Evolutionary conservation across 2,329 filamentous ascomycete species (phyloP), one percentile per base, ranked within the genome.

Genomic region (Amauroascus verrucosus): DNA sequence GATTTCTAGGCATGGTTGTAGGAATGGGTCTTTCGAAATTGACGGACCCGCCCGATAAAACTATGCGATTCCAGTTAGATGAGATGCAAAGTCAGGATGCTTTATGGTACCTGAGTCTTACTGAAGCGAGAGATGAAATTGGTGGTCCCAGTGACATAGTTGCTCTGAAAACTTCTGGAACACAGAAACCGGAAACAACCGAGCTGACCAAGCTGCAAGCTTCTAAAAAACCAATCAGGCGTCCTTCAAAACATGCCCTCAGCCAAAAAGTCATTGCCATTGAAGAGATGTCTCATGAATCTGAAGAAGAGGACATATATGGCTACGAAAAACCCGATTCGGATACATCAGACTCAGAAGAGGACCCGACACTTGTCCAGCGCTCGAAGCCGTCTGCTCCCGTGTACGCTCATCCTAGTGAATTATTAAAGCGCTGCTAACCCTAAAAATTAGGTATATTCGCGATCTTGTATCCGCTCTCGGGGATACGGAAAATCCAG

Each of bases 311-410:
- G 14, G 85, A 86, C 56, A 73, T 97, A 1, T 74, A 81, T 1
- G 80, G 87, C 0, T 95, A 96, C 61, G 79, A 80, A 13, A 96
- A 95, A 66, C 88, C 88, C 0, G 87, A 88, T 62, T 89, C 86
- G 1, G 93, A 98, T 60, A 79, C 82, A 0, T 88, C 94, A 64
- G 93, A 98, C 64, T 91, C 88, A 0, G 89, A 96, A 54, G 90
- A 96, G 35, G 94, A 98, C 61, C 84, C 93, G 4, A 95, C 89
- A 0, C 74, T 95, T 16, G 78, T 97, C 46, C 84, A 86, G 54
- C 80, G 90, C 13, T 83, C 93, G 67, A 96, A 93, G 61, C 80
- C 85, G 20, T 85, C 80, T 54, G 80, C 88, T 0, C 93, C 93
- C 1, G 89, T 98, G 64, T 77, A 70, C 65, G 72, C 70, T 22